These are phyloP conservation scores for Ceratocystis eucalypticola DNA, from an alignment of 2,329 filamentous ascomycete species.

Conservation along the genomic window DNA sequence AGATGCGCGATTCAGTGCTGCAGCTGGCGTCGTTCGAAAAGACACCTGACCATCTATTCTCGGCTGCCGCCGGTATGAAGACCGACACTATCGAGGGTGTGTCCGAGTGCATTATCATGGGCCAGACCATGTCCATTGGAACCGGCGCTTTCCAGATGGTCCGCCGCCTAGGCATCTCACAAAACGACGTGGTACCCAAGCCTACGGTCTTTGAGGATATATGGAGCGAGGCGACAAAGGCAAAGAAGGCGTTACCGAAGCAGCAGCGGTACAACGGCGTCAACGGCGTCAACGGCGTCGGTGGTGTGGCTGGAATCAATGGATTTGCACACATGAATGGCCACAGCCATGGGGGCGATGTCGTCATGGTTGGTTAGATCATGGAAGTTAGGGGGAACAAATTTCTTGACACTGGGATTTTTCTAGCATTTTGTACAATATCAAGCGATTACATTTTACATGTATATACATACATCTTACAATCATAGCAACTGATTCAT, in stretches of 20 bases:
- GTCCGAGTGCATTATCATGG: constrained; percentile 95
- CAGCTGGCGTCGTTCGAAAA: constrained; percentile 96
- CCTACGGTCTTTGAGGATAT: constrained; percentile 59
- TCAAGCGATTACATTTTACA: neutral
- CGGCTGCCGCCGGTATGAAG: constrained; percentile 85
- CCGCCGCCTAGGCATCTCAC: constrained; percentile 54
- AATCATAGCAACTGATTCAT: neutral
- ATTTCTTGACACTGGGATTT: constrained; percentile 10
- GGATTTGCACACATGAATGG: neutral
- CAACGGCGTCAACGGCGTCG: neutral
- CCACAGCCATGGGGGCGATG: constrained; percentile 8
- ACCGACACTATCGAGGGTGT: constrained; percentile 86
- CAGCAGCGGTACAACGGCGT: neutral
- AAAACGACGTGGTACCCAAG: constrained; percentile 43
- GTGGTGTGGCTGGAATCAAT: neutral
- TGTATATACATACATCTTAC: neutral
- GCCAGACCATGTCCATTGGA: constrained; percentile 81
- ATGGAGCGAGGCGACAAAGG: constrained; percentile 29
- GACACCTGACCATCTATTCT: constrained; percentile 93
- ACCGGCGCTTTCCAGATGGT: constrained; percentile 90
- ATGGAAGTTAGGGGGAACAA: neutral
- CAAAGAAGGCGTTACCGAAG: constrained; percentile 12
- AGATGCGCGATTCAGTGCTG: constrained; percentile 88
- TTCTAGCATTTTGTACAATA: constrained; percentile 5
- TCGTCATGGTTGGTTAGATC: constrained; percentile 14